Evolutionary conservation across 805 yeast species (phyloP), one percentile per base, ranked within the genome.

Genomic region (Kuraishia hungarica): DNA sequence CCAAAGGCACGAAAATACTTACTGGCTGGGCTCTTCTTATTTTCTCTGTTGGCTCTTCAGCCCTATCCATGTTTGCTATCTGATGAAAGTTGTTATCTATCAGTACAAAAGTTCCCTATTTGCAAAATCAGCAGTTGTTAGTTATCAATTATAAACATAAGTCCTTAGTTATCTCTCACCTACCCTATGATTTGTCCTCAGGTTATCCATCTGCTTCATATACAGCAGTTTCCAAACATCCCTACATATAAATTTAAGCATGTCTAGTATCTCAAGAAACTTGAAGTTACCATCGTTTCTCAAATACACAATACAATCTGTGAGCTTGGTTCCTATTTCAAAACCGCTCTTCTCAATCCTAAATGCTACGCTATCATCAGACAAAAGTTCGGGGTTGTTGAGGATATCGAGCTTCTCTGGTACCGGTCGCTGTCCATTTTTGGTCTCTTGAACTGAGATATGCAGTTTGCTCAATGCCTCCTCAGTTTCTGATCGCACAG

Each of bases 221-320:
- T 82, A 90, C 28, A 93, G 66, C 54, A 79, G 71, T 61, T 81
- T 83, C 98, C 98, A 94, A 28, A 92, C 86, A 61, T 92, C 97
- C 51, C 96, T 79, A 67, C 98, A 92, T 4, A 94, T 81, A 67
- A 89, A 91, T 70, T 93, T 93, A 89, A 94, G 89, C 47, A 93
- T 79, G 60, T 89, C 92, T 46, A 93, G 70, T 13, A 87, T 76
- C 58, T 88, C 92, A 21, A 73, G 75, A 64, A 84, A 68, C 64
- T 65, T 61, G 51, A 65, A 49, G 21, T 61, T 61, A 29, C 58
- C 59, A 19, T 28, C 55, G 29, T 35, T 43, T 49, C 61, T 63
- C 55, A 60, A 59, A 56, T 66, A 68, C 2, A 67, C 58, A 19
- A 68, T 50, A 53, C 61, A 66, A 52, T 65, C 71, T 0, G 65